Conservation (phyloP, 306 rosid species). For the Ormosia semicastrata region DNA sequence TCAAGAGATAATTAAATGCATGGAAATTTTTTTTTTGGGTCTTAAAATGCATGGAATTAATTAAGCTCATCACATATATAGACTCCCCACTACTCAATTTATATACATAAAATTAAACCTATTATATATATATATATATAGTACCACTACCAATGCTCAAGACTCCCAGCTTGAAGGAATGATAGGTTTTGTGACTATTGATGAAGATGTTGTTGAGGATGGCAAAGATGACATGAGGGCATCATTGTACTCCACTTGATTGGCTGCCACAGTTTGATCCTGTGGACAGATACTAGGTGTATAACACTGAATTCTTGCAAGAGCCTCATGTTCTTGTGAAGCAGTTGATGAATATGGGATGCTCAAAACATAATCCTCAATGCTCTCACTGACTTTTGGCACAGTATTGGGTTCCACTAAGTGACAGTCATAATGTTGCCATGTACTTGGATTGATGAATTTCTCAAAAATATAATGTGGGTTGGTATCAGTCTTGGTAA, state of each 20-base stretch:
- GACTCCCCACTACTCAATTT: conserved; percentile 19
- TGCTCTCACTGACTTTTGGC: conserved; percentile 48
- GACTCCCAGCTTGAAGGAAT: conserved; percentile 28
- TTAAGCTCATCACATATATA: neutral
- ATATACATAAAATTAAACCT: conserved; percentile 18
- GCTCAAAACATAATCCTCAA: conserved; percentile 36
- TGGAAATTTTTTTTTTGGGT: neutral
- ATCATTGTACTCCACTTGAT: conserved; percentile 57
- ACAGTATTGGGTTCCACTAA: conserved; percentile 26
- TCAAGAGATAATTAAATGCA: conserved; percentile 32
- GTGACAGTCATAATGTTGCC: conserved; percentile 27
- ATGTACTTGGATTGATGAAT: conserved; percentile 39
- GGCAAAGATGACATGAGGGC: conserved; percentile 48
- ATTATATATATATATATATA: neutral
- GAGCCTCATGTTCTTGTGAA: conserved; percentile 48
- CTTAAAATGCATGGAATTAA: conserved; percentile 25
- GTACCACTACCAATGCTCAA: neutral
- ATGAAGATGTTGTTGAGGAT: conserved; percentile 30
- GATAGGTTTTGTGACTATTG: conserved; percentile 24
- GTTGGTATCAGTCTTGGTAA: conserved; percentile 26
- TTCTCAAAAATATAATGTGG: conserved; percentile 26
- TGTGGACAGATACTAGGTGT: conserved; percentile 25
- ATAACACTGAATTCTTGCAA: conserved; percentile 30
- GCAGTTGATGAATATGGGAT: conserved; percentile 34
- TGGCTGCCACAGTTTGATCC: conserved; percentile 30